A percentile compares a stretch with the other conserved stretches of the same genome.
Conservation (phyloP, 768 basidiomycete species). For the Macrolepiota albuminosa region DNA sequence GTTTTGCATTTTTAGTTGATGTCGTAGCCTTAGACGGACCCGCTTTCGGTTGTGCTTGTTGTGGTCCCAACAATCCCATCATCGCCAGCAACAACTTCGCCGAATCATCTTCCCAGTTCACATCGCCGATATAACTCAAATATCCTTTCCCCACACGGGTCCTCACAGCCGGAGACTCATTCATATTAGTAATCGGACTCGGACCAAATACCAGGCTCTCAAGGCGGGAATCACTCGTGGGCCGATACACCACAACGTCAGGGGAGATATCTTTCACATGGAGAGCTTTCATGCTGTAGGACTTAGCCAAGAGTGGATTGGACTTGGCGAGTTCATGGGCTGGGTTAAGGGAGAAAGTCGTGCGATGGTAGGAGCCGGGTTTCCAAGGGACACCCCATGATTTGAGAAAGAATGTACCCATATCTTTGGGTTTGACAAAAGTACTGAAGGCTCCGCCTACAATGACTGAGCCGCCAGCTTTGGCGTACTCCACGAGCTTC, state of each 20-base stretch:
- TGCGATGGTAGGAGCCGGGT: conserved; percentile 34
- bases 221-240: conserved; percentile 18
- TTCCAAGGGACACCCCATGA: conserved; percentile 33
- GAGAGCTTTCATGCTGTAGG: conserved; percentile 40
- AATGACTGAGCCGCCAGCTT: conserved; percentile 32
- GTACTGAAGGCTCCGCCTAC: conserved; percentile 30
- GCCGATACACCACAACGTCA: conserved; percentile 28
- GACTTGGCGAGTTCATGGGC: conserved; percentile 22
- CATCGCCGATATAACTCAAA: conserved; percentile 33
- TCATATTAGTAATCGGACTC: conserved; percentile 4
- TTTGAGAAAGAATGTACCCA: conserved; percentile 25
- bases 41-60: not conserved
- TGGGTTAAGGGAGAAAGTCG: conserved; percentile 30
- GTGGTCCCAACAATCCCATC: conserved; percentile 20
- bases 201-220: conserved; percentile 25
- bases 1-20: not conserved
- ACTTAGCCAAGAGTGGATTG: conserved; percentile 22
- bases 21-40: not conserved
- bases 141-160: conserved; percentile 29
- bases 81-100: conserved; percentile 29
- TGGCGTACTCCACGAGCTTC: conserved; percentile 32
- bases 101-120: conserved; percentile 24
- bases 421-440: conserved; percentile 17
- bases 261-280: conserved; percentile 26
- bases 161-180: conserved; percentile 22